Evolutionary conservation across 2,329 filamentous ascomycete species (phyloP).

Genomic region (Neopestalotiopsis sp.): DNA sequence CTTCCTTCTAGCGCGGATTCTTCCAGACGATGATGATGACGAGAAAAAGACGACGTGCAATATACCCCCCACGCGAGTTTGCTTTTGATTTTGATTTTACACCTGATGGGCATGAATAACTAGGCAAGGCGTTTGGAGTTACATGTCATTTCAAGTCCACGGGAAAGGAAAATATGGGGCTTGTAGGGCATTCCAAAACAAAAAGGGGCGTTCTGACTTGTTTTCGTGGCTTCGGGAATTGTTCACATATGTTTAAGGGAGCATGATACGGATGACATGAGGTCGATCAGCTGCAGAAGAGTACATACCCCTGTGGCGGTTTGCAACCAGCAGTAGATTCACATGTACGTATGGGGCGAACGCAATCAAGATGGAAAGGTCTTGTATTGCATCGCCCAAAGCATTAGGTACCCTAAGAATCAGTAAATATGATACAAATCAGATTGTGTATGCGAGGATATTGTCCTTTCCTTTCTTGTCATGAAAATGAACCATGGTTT

Average conservation of each 20-base stretch:
- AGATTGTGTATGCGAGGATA: too few relatives aligned
- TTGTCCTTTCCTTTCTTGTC: too few relatives aligned
- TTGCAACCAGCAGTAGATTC: too few relatives aligned
- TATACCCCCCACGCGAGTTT: conserved; percentile 8
- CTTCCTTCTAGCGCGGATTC: background rate
- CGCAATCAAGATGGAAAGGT: too few relatives aligned
- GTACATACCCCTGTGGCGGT: too few relatives aligned
- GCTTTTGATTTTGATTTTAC: background rate
- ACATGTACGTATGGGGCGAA: too few relatives aligned
- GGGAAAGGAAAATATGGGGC: background rate
- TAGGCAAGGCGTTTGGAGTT: conserved; percentile 12
- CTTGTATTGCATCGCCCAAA: too few relatives aligned
- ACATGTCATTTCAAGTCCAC: background rate
- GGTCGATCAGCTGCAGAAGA: background rate
- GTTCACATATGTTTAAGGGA: background rate
- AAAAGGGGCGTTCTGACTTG: background rate
- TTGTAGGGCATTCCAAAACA: background rate
- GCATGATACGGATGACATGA: background rate
- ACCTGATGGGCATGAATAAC: background rate
- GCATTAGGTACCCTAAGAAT: too few relatives aligned
- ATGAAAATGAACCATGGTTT: too few relatives aligned
- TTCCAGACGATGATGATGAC: background rate
- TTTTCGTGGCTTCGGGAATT: background rate
- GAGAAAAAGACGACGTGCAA: background rate
- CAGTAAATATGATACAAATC: too few relatives aligned